These are phyloP conservation scores for Globisporangium acanthophoron DNA, from an alignment of 352 stramenopile genomes.

Conservation along the genomic window DNA sequence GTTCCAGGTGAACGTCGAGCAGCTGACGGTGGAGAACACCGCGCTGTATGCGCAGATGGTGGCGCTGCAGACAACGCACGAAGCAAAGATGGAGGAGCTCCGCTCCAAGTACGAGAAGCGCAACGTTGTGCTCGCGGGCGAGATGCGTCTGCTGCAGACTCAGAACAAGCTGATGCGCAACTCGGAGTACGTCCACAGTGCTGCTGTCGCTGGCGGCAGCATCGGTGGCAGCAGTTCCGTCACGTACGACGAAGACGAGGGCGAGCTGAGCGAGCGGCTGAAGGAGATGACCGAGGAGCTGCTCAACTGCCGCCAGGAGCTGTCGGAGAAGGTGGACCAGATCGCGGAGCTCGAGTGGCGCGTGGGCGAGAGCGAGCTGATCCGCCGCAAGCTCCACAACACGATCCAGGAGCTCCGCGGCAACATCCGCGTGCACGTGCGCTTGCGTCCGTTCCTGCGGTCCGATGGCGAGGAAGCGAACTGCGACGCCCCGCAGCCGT, in stretches of 20 bases:
- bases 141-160: constrained; percentile 74
- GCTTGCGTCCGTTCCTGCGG: constrained; percentile 89
- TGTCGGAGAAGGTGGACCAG: constrained; percentile 54
- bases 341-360: constrained; percentile 65
- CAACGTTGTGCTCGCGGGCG: constrained; percentile 57
- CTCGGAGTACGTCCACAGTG: constrained; percentile 19
- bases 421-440: constrained; percentile 98
- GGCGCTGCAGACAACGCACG: constrained; percentile 71
- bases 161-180: constrained; percentile 70
- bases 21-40: constrained; percentile 82
- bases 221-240: constrained; percentile 7
- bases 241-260: constrained; percentile 29
- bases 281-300: constrained; percentile 74
- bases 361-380: constrained; percentile 51
- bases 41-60: constrained; percentile 86
- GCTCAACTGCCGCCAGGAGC: constrained; percentile 47
- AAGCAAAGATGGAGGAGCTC: constrained; percentile 80
- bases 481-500: constrained; percentile 38
- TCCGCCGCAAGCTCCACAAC: constrained; percentile 97
- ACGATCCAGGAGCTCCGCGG: constrained; percentile 98
- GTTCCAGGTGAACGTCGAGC: constrained; percentile 84
- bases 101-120: constrained; percentile 62
- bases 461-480: constrained; percentile 65
- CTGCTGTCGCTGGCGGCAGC: background rate
- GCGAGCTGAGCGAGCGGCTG: constrained; percentile 41